Evolutionary conservation across 306 rosid genomes (phyloP), one percentile per base, ranked within the genome.

Genomic region (Coriaria nepalensis): DNA sequence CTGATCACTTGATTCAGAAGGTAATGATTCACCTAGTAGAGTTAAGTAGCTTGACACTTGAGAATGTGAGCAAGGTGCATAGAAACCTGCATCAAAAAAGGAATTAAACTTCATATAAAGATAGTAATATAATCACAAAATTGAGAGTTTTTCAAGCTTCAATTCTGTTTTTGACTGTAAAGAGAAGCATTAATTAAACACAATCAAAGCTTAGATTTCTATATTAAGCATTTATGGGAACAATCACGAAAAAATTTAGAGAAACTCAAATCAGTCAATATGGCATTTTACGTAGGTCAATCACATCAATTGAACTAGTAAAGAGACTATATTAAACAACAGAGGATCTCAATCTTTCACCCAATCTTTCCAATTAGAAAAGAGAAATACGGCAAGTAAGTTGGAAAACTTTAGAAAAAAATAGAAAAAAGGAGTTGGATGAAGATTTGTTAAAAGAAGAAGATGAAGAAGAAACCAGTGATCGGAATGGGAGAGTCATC

Each of bases 31-130:
- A 5, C 82, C 67, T 44, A 77, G 46, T 56, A 90, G 79, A 61
- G 85, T 81, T 40, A 90, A 68, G 73, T 73, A 72, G 65, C 84
- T 90, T 40, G 95, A 75, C 10, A 90, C 82, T 66, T 65, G 94
- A 65, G 87, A 68, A 63, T 81, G 95, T 12, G 94, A 81, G 64
- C 95, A 81, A 10, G 97, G 97, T 6, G 97, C 95, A 56, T 68
- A 79, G 74, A 84, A 90, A 35, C 97, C 95, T 90, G 73, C 52
- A 59, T 66, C 37, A 49, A 39, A 44, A 49, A 40, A 40, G 45
- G 35, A 20, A 20, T 20, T 20, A 1, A 20, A 20, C n/a, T 20
- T 20, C 29, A 20, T 20, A 20, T 1, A 20, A 20, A 20, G 29
- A 20, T 20, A 33, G 7, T 10, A 7, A 29, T 0, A 12, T 4